phyloP scores from a whole-genome alignment of 768 basidiomycete genomes.

The Leccinum rimulosum region DNA sequence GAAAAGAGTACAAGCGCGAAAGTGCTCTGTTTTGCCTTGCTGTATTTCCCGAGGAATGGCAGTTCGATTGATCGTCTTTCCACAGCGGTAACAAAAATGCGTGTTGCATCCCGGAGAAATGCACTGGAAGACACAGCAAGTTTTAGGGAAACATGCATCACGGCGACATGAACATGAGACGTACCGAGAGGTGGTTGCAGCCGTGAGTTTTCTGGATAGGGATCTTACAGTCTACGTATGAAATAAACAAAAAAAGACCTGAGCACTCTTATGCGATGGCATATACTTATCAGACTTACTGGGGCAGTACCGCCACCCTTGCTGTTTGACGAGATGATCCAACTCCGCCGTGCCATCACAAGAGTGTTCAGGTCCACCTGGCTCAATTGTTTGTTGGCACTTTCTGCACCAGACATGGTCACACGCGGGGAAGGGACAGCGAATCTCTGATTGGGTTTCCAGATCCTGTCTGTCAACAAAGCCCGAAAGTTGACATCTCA shows the following conservation, averaged over 20 bases:
- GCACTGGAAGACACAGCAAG: conserved; percentile 36
- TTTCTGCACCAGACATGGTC: conserved; percentile 57
- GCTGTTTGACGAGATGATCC: conserved; percentile 45
- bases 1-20: conserved; percentile 26
- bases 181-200: conserved; percentile 59
- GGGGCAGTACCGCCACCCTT: conserved; percentile 65
- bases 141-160: background rate
- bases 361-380: conserved; percentile 43
- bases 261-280: background rate
- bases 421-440: conserved; percentile 51
- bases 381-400: conserved; percentile 44
- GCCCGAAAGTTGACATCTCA: conserved; percentile 49
- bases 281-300: conserved; percentile 32
- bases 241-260: background rate
- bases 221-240: conserved; percentile 40
- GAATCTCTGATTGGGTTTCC: conserved; percentile 37
- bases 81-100: conserved; percentile 55
- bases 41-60: conserved; percentile 33
- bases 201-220: conserved; percentile 51
- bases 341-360: conserved; percentile 60
- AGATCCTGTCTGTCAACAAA: conserved; percentile 52
- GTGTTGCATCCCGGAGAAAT: conserved; percentile 56
- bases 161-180: conserved; percentile 15
- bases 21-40: conserved; percentile 34
- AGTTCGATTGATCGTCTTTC: conserved; percentile 42